Evolutionary conservation across 306 rosid species (phyloP), one percentile per base, ranked within the genome.

Genomic region (Canavalia ensiformis): DNA sequence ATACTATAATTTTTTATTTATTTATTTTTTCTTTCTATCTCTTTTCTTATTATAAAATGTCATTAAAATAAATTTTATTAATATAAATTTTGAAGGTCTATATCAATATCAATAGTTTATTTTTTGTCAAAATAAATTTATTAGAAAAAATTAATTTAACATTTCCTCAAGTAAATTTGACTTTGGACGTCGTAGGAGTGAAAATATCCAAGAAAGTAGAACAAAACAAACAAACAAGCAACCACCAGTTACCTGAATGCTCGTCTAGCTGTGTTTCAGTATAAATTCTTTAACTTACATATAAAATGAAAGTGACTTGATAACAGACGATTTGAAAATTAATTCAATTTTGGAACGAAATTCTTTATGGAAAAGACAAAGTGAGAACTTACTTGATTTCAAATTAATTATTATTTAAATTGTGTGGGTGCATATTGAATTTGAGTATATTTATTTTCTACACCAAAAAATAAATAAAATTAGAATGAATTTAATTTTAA

Each of bases 221-320:
- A 79, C 60, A 69, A 70, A 72, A 51, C 60, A 69, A 70, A 72
- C 54, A 71, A 71, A 34, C 28, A n/a, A 11, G 51, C 59, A 57
- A 57, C 55, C 49, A 50, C 62, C 42, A 4, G 49, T 57, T 8
- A 34, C 18, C 57, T 59, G 52, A 45, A 3, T 57, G 4, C 39
- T 28, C 30, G 45, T 68, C 44, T 31, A 30, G n/a, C 49, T 55
- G 13, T 49, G 71, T 34, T 39, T 57, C 33, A 10, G 3, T n/a
- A 63, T 46, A 47, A 79, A 68, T 10, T 79, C 37, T 8, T 41
- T 56, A 18, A 46, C 75, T 13, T 39, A 0, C 18, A 33, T 6
- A 13, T 47, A 52, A 57, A 9, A 49, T 59, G 77, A 79, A 68
- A 52, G 68, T 78, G 76, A 68, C 58, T 33, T 29, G 25, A 76